phyloP scores from a whole-genome alignment of 495 filamentous ascomycete species.

The Trichoderma orchidacearum region DNA sequence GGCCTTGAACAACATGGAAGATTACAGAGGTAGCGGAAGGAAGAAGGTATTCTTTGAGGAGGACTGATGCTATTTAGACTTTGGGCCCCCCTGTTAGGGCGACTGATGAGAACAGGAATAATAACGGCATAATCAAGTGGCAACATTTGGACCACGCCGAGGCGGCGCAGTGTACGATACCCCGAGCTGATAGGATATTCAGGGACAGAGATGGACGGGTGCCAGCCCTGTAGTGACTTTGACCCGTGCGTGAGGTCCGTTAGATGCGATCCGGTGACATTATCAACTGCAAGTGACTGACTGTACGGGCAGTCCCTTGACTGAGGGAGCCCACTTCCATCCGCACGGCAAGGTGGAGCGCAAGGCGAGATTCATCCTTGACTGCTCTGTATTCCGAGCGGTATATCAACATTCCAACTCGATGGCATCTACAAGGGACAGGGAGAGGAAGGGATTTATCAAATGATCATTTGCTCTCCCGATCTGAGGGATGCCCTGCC shows the following conservation, averaged over 20 bases:
- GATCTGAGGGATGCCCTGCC: background rate
- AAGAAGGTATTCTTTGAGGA: slow-evolving; percentile 36
- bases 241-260: background rate
- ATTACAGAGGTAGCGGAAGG: slow-evolving; percentile 23
- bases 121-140: background rate
- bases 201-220: background rate
- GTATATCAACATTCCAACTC: slow-evolving; percentile 22
- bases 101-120: slow-evolving; percentile 1
- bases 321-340: slow-evolving; percentile 5
- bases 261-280: no score
- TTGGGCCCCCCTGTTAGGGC: no score
- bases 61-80: slow-evolving; percentile 6
- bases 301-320: background rate
- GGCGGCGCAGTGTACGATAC: slow-evolving; percentile 22
- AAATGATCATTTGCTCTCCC: background rate
- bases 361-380: slow-evolving; percentile 53
- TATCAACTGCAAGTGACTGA: background rate
- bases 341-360: slow-evolving; percentile 48
- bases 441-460: slow-evolving; percentile 1
- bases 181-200: slow-evolving; percentile 5
- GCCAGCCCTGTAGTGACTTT: background rate
- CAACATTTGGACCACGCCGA: background rate
- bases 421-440: slow-evolving; percentile 1
- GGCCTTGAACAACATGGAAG: slow-evolving; percentile 33
- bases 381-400: slow-evolving; percentile 52